Conservation (phyloP, 768 basidiomycete species). For the Termitomyces sp. region DNA sequence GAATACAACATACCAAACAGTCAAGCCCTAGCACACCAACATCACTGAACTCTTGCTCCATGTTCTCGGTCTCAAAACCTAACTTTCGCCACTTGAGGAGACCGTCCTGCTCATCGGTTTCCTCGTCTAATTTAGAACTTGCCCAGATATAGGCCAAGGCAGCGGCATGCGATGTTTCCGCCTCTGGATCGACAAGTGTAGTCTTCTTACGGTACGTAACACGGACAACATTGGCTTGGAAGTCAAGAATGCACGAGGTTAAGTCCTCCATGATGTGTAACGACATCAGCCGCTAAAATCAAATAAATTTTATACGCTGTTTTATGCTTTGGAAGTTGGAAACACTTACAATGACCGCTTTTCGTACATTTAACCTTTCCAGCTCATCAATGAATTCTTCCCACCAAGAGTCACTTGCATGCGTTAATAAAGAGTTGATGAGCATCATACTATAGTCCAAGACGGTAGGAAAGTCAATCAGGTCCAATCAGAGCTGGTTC, state of each 20-base stretch:
- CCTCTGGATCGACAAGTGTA: slow-evolving; percentile 69
- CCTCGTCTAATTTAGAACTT: slow-evolving; percentile 54
- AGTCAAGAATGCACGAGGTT: slow-evolving; percentile 81
- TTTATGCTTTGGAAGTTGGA: not conserved
- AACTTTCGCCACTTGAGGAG: slow-evolving; percentile 71
- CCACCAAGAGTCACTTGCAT: slow-evolving; percentile 78
- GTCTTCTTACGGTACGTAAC: slow-evolving; percentile 81
- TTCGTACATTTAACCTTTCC: slow-evolving; percentile 74
- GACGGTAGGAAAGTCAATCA: slow-evolving; percentile 5
- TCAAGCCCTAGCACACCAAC: slow-evolving; percentile 82
- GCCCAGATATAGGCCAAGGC: slow-evolving; percentile 71
- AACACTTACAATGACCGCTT: slow-evolving; percentile 72
- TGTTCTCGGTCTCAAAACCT: slow-evolving; percentile 75
- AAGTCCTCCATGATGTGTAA: slow-evolving; percentile 79
- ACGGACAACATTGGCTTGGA: slow-evolving; percentile 82
- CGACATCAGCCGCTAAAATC: slow-evolving; percentile 72
- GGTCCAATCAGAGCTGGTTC: not conserved
- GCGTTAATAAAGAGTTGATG: slow-evolving; percentile 80
- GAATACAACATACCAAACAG: slow-evolving; percentile 58
- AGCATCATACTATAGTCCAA: slow-evolving; percentile 74
- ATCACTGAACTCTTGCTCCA: slow-evolving; percentile 72
- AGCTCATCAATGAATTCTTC: slow-evolving; percentile 75
- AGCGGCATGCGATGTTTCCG: slow-evolving; percentile 54
- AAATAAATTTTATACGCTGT: not conserved
- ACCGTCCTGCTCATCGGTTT: slow-evolving; percentile 46